Base-by-base conservation (phyloP, 2,329 filamentous ascomycete species). In the Penicillium sp. region DNA sequence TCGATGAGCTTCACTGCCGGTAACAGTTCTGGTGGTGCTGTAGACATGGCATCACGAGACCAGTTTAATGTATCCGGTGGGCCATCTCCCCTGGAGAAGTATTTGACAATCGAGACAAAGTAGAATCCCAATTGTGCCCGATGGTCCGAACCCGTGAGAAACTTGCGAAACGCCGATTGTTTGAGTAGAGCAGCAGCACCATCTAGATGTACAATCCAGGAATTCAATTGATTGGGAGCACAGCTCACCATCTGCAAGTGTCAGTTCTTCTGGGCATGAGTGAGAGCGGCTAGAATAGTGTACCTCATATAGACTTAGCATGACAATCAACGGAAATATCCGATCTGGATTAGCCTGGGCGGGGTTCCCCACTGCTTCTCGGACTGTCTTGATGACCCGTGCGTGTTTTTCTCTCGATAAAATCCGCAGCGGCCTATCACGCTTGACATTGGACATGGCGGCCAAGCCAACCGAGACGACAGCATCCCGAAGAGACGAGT, bases 271-370 rank as follows among this genome's bases (percentile, higher is more conserved):
- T 36, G 14, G 6, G 13, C 34, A 13, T 13, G n/a, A n/a, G 7
- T 2, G 34, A 7, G 14, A 16, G 34, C 13, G 34, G 34, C 13
- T 36, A 4, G 6, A 7, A 36, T 36, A 24, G 51, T 59, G 14
- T 53, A 67, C 66, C 63, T 67, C 55, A 24, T 64, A 63, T 29
- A 63, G 27, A 47, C 57, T 54, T n/a, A 66, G 48, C 59, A 61
- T 63, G 34, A 62, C 6, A 16, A 66, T 65, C 39, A 63, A 46
- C 39, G 54, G 60, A 34, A 66, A 43, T 7, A 38, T 60, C n/a
- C 48, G 40, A 6, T 57, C 21, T 16, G 57, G 51, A 59, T 61
- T 51, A 18, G 54, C 49, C 21, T 57, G 46, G 1, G 47, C 7
- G 10, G 59, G 59, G 24, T 59, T 56, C 45, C 49, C 50, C 46